Conservation (phyloP, 2,329 filamentous ascomycete genomes). For the Hysterium pulicare region DNA sequence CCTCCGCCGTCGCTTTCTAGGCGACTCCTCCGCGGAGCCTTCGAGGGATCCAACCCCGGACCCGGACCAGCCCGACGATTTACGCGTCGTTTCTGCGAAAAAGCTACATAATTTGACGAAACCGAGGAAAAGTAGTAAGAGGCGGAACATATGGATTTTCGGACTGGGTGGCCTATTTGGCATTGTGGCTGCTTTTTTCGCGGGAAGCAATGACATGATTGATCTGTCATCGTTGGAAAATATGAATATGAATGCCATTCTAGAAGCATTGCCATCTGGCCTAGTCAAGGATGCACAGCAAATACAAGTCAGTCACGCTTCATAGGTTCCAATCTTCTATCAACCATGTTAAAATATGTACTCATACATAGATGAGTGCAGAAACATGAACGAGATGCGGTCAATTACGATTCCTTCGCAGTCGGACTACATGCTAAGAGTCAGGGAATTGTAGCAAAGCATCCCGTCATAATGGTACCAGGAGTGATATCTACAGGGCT, state of each 20-base stretch:
- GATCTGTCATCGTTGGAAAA: conserved; percentile 70
- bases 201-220: conserved; percentile 83
- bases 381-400: conserved; percentile 82
- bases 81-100: conserved; percentile 51
- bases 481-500: conserved; percentile 96
- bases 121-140: conserved; percentile 52
- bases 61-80: conserved; percentile 39
- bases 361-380: conserved; percentile 28
- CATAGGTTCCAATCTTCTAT: too few species aligned
- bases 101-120: conserved; percentile 45
- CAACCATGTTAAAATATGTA: not conserved
- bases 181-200: conserved; percentile 87
- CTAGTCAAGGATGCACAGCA: conserved; percentile 83
- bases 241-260: conserved; percentile 75
- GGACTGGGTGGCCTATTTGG: conserved; percentile 85
- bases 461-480: conserved; percentile 94
- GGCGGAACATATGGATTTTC: conserved; percentile 79
- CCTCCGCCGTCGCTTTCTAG: conserved; percentile 35
- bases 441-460: conserved; percentile 76
- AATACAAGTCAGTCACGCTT: conserved; percentile 67
- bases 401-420: conserved; percentile 90
- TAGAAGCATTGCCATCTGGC: conserved; percentile 84
- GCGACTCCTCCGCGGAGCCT: conserved; percentile 25
- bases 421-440: conserved; percentile 78
- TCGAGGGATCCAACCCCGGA: conserved; percentile 40